Evolutionary conservation across 1,284 basidiomycete genomes (phyloP).

Genomic region (Pascua sp.): DNA sequence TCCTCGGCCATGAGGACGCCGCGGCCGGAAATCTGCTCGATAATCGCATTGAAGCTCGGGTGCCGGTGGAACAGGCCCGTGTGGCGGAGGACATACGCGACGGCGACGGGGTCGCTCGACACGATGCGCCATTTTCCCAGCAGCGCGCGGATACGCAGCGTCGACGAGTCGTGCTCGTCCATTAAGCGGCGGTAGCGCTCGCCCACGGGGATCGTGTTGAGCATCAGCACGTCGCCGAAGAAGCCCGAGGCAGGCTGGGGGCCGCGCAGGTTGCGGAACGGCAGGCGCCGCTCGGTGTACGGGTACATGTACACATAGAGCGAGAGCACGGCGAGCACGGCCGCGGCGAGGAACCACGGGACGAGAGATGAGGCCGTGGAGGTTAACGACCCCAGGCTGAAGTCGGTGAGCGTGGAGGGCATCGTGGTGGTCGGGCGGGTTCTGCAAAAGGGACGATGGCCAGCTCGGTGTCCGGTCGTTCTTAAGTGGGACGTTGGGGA

Average conservation of each 20-base stretch:
- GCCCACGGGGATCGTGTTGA: conserved; percentile 1
- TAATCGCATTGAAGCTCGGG: conserved; percentile 58
- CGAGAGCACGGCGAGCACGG: not conserved
- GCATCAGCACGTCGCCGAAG: conserved; percentile 9
- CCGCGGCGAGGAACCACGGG: not conserved
- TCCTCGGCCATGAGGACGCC: conserved; percentile 50
- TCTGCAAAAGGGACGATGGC: too few species aligned
- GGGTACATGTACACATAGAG: conserved; percentile 11
- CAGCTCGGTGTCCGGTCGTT: too few species aligned
- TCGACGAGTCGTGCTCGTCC: conserved; percentile 18
- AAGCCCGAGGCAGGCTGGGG: conserved; percentile 1
- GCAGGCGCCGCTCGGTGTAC: not conserved
- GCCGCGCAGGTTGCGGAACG: conserved; percentile 15
- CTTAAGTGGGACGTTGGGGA: too few species aligned
- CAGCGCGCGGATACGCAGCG: conserved; percentile 25
- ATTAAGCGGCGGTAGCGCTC: not conserved
- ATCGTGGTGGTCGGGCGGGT: too few species aligned
- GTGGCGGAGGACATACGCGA: conserved; percentile 60
- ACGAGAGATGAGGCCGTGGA: too few species aligned
- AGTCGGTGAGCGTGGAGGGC: too few species aligned
- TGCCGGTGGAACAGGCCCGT: conserved; percentile 67
- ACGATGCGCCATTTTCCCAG: conserved; percentile 52
- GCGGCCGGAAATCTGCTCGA: conserved; percentile 50
- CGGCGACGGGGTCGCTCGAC: conserved; percentile 60
- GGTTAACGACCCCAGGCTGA: too few species aligned